Conservation (phyloP, 352 stramenopile genomes). For the Peronospora farinosa region DNA sequence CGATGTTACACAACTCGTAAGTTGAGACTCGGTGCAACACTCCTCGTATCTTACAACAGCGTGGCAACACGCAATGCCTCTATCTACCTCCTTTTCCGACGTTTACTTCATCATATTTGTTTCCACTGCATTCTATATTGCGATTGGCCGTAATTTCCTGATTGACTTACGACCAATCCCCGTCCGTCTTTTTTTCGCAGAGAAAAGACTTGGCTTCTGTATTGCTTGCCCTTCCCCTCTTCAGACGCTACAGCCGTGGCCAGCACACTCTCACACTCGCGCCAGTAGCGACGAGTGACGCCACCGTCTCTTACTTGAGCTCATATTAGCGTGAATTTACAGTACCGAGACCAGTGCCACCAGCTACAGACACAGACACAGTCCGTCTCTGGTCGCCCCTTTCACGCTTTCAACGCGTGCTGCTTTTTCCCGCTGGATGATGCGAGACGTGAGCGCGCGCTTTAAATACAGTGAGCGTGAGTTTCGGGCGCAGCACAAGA, state of each 20-base stretch:
- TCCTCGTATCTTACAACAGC: too few species aligned
- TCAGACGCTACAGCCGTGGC: slow-evolving; percentile 15
- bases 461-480: slow-evolving; percentile 70
- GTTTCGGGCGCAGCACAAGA: slow-evolving; percentile 19
- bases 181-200: slow-evolving; percentile 17
- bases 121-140: background rate
- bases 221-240: slow-evolving; percentile 19
- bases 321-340: slow-evolving; percentile 8
- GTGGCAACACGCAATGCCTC: background rate
- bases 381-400: background rate
- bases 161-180: slow-evolving; percentile 14
- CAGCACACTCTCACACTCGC: slow-evolving; percentile 23
- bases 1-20: too few species aligned
- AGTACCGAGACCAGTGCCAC: slow-evolving; percentile 5
- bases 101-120: background rate
- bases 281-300: slow-evolving; percentile 26
- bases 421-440: slow-evolving; percentile 25
- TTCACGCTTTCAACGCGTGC: background rate
- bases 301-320: slow-evolving; percentile 13
- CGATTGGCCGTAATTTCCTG: slow-evolving; percentile 8
- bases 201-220: slow-evolving; percentile 25
- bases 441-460: slow-evolving; percentile 56
- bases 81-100: too few species aligned
- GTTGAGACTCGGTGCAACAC: too few species aligned
- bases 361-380: slow-evolving; percentile 2